A percentile compares a stretch with the other conserved stretches of the same genome.
These are phyloP conservation scores for Penicillium brevicompactum DNA, from an alignment of 2,329 filamentous ascomycete species.

Conservation along the genomic window DNA sequence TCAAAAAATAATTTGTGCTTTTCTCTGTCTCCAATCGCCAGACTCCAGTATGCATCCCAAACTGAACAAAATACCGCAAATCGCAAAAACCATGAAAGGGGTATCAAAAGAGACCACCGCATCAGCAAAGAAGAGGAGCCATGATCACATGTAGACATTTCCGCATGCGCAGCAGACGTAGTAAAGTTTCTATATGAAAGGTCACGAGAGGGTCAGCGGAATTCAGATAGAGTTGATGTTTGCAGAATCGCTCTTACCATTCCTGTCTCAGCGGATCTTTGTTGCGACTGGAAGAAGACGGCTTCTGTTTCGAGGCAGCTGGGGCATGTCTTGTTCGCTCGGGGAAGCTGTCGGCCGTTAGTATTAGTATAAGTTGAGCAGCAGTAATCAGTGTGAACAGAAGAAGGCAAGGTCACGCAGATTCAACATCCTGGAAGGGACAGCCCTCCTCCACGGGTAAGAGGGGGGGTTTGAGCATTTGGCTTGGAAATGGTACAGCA, in stretches of 20 bases:
- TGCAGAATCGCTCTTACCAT: constrained; percentile 65
- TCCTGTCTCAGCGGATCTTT: constrained; percentile 93
- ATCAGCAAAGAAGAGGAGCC: constrained; percentile 2
- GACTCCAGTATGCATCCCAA: constrained; percentile 10
- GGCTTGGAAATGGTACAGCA: too few relatives aligned
- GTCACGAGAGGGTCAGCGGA: constrained; percentile 14
- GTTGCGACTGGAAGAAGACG: constrained; percentile 98
- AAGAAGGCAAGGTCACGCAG: not conserved
- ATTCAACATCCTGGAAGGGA: not conserved
- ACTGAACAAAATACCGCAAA: constrained; percentile 19
- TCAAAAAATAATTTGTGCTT: constrained; percentile 10
- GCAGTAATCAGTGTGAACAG: constrained; percentile 8
- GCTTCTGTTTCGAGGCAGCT: constrained; percentile 84
- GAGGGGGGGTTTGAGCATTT: too few relatives aligned
- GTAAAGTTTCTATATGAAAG: constrained; percentile 72
- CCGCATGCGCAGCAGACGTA: constrained; percentile 94
- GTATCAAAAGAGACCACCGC: constrained; percentile 30
- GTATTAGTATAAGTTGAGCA: constrained; percentile 34
- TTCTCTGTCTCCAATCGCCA: constrained; percentile 1
- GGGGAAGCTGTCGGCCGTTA: constrained; percentile 70
- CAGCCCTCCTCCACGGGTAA: too few relatives aligned
- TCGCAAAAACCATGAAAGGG: constrained; percentile 23
- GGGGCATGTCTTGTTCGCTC: constrained; percentile 82
- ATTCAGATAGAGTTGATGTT: too few relatives aligned
- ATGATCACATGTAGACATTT: constrained; percentile 67